Conservation (phyloP, 2,329 filamentous ascomycete species). For the Ilyonectria sp. region DNA sequence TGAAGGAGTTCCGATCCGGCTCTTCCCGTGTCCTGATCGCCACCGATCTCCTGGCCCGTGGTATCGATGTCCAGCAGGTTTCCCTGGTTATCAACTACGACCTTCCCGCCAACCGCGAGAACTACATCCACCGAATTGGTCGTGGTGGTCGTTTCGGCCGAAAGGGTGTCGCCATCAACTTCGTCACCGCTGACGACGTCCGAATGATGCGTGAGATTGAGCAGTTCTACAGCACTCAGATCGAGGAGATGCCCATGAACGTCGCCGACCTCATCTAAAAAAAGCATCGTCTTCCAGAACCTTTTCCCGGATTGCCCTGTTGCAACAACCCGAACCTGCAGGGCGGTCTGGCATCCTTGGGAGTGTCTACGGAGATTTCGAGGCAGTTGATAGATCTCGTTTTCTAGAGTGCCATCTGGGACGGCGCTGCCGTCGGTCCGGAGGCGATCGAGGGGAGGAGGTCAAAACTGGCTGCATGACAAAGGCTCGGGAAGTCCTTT, state of each 20-base stretch:
- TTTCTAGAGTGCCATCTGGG: constrained; percentile 54
- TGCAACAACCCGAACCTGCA: constrained; percentile 38
- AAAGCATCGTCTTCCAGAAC: constrained; percentile 43
- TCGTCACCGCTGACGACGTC: constrained; percentile 98
- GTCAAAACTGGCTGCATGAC: constrained; percentile 54
- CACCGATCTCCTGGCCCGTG: constrained; percentile 97
- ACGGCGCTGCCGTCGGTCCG: constrained; percentile 47
- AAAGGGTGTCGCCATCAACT: constrained; percentile 99
- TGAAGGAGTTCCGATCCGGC: constrained; percentile 99
- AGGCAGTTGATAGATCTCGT: constrained; percentile 59
- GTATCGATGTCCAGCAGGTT: constrained; percentile 99
- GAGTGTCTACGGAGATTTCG: constrained; percentile 52
- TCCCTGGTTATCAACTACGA: constrained; percentile 99
- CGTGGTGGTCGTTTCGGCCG: constrained; percentile 99
- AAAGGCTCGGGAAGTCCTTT: constrained; percentile 57
- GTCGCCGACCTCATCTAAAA: constrained; percentile 82
- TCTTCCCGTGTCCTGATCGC: constrained; percentile 99
- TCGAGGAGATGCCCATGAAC: constrained; percentile 99
- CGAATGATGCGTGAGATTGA: constrained; percentile 99
- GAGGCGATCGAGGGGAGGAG: constrained; percentile 51
- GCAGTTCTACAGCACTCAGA: constrained; percentile 99
- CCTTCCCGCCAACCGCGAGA: constrained; percentile 97
- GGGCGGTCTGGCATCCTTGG: constrained; percentile 51
- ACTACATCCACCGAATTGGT: constrained; percentile 99
- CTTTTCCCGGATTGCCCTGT: constrained; percentile 44